phyloP scores from a whole-genome alignment of 1,284 basidiomycete genomes.

The Singerocomus inundabilis region DNA sequence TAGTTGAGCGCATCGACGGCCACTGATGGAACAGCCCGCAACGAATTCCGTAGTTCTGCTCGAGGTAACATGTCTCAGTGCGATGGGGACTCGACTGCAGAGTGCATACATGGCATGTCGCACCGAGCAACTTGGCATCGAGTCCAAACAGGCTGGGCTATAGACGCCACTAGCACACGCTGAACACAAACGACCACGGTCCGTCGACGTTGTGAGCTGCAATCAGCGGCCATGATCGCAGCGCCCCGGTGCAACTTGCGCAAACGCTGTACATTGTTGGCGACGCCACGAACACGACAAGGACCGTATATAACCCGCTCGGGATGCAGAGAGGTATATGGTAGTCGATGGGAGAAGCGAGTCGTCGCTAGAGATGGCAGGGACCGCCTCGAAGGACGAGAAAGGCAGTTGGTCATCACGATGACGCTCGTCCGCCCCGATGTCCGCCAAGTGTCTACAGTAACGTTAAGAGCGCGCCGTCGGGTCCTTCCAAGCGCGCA shows the following conservation, averaged over 20 bases:
- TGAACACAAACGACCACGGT: neutral
- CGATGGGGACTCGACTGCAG: too few relatives aligned
- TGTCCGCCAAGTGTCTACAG: too few relatives aligned
- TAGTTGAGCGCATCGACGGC: neutral
- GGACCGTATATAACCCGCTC: neutral
- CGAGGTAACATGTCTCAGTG: too few relatives aligned
- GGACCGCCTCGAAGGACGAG: neutral
- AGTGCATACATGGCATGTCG: neutral
- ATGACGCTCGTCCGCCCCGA: neutral
- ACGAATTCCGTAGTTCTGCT: too few relatives aligned
- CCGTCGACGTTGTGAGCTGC: neutral
- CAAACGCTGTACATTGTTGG: neutral
- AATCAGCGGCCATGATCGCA: neutral
- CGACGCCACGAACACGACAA: neutral
- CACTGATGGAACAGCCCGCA: too few relatives aligned
- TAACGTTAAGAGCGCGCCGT: neutral
- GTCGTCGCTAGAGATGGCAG: too few relatives aligned
- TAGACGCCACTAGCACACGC: neutral
- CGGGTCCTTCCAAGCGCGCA: neutral
- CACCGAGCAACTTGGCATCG: too few relatives aligned
- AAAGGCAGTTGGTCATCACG: conserved; percentile 7
- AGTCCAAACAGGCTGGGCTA: neutral
- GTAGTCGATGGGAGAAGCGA: neutral
- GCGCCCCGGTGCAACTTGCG: neutral
- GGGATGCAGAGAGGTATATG: neutral